Evolutionary conservation across 805 yeast genomes (phyloP), one percentile per base, ranked within the genome.

Genomic region (Zygotorulaspora florentina): DNA sequence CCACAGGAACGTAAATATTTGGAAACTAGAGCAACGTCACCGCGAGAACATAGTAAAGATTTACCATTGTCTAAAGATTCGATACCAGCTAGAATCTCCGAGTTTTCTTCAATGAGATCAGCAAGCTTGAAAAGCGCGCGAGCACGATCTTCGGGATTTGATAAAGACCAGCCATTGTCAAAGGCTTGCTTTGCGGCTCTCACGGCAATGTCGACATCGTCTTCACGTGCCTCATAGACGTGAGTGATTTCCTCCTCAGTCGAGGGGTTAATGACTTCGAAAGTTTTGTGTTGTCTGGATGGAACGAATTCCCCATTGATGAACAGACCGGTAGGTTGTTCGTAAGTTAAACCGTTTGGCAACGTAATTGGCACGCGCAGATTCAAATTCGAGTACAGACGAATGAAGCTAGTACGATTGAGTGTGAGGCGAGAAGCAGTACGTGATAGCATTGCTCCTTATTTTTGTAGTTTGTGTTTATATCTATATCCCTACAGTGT

Each of bases 61-160:
- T 89, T 90, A 71, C 97, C 97, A 62, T 88, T 87, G 69, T 90
- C 96, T 61, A 84, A 72, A 20, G 96, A 75, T 71, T 90, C 97
- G 60, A 90, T 84, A 42, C 82, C 75, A 26, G 96, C 89, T 44
- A 90, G 71, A 36, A 81, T 68, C 50, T 86, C 91, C 40, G 81
- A 75, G 62, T 90, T 74, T 61, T 79, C 73, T 63, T 88, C 96
- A 46, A 89, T 68, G 58, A 85, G 72, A 50, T 85, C 89, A 36
- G 96, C 96, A 47, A 90, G 76, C 66, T 80, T 85, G 69, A 68
- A 67, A 50, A 90, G 70, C 41, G 75, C 76, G 46, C 66, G 70
- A 39, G 83, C 81, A 65, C 96, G 81, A 45, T 70, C 73, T 26
- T 75, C 67, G 17, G 95, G 93, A 54, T 85, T 83, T 30, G 75